Conservation (phyloP, 257 asterid species). For the Cordia subcordata region DNA sequence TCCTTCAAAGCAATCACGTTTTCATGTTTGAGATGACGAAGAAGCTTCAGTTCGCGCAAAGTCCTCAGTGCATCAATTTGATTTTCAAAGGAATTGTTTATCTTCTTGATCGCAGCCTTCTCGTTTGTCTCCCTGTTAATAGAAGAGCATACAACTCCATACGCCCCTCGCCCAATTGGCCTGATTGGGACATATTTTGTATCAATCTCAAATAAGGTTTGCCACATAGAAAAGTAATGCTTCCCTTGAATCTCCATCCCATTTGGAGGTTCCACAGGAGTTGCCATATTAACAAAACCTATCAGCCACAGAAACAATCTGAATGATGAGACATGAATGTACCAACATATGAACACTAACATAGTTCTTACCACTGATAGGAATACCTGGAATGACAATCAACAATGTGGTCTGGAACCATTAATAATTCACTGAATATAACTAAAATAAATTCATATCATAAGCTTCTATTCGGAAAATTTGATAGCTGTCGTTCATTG, state of each 20-base stretch:
- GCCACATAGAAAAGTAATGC: constrained; percentile 67
- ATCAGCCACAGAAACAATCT: not conserved
- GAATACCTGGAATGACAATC: too few species aligned
- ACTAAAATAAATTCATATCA: too few species aligned
- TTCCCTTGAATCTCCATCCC: constrained; percentile 42
- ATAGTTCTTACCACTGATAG: too few species aligned
- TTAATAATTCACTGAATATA: too few species aligned
- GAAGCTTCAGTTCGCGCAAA: constrained; percentile 59
- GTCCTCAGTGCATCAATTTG: constrained; percentile 53
- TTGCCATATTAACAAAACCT: constrained; percentile 39
- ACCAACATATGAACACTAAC: too few species aligned
- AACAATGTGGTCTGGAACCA: too few species aligned
- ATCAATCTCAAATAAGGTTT: constrained; percentile 53
- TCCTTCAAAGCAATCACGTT: constrained; percentile 60
- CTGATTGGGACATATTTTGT: constrained; percentile 56
- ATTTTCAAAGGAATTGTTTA: constrained; percentile 52
- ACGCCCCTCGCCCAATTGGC: constrained; percentile 66
- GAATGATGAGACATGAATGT: not conserved
- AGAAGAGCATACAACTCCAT: constrained; percentile 61
- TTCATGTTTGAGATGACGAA: constrained; percentile 50
- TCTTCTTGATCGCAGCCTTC: constrained; percentile 59
- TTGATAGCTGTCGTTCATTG: too few species aligned
- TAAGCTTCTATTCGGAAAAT: too few species aligned
- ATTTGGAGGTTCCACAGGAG: constrained; percentile 54
- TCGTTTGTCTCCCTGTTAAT: constrained; percentile 51